Percentiles rank a stretch among this genome's conserved stretches.
Conservation (phyloP, 2,329 filamentous ascomycete genomes). For the Aspergillus sp. region DNA sequence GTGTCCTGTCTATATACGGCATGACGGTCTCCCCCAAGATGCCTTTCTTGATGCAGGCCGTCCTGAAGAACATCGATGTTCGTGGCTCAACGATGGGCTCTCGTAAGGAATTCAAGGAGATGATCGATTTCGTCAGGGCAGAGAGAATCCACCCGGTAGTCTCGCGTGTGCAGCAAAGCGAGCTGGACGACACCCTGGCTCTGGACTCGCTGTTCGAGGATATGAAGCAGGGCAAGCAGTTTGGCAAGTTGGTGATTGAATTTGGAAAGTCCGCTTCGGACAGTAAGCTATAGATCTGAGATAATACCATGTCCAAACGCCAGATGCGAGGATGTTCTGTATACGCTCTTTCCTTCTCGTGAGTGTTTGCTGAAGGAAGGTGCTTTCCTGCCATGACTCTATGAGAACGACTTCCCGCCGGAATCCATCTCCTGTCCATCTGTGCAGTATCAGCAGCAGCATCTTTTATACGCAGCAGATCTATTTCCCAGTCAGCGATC, state of each 20-base stretch:
- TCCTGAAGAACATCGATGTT: conserved; percentile 81
- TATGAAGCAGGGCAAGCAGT: conserved; percentile 77
- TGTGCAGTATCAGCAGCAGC: background rate
- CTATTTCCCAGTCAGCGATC: conserved; percentile 3
- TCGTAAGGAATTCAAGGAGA: conserved; percentile 77
- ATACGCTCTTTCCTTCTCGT: background rate
- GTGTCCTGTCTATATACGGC: conserved; percentile 77
- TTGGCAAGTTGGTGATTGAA: conserved; percentile 84
- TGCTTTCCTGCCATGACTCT: background rate
- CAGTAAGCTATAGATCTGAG: conserved; percentile 29
- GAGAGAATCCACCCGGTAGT: conserved; percentile 70
- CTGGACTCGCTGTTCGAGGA: conserved; percentile 79
- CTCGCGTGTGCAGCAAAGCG: conserved; percentile 59
- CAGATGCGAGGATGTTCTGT: background rate
- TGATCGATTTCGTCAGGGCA: conserved; percentile 71
- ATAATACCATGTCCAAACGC: no score
- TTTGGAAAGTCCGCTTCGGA: conserved; percentile 39
- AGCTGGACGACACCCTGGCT: conserved; percentile 65
- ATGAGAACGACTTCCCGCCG: background rate
- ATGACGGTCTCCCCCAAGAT: conserved; percentile 85
- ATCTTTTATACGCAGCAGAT: background rate
- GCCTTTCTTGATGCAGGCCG: conserved; percentile 75
- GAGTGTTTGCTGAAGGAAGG: background rate
- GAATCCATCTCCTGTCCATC: background rate
- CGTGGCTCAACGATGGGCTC: conserved; percentile 87